Evolutionary conservation across 1,284 basidiomycete species (phyloP).

Genomic region (Microbotryomycetes sp.): DNA sequence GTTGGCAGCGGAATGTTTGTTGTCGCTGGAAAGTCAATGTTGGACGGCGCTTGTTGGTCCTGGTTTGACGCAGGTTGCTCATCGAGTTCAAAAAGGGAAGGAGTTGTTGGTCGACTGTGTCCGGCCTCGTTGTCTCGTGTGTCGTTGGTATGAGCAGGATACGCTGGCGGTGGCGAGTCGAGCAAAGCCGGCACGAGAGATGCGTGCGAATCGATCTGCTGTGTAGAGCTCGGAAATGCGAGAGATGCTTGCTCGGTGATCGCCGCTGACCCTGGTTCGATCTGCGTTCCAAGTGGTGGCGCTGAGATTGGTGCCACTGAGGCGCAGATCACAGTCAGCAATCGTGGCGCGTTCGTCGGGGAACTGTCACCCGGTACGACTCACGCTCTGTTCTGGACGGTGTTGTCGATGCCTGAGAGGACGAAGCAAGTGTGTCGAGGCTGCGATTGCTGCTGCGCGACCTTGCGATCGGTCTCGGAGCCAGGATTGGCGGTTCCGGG

Average conservation of each 20-base stretch:
- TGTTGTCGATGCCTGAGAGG: neutral
- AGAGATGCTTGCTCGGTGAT: no score
- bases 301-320: neutral
- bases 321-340: no score
- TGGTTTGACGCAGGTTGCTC: neutral
- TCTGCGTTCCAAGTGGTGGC: neutral
- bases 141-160: neutral
- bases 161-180: neutral
- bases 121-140: neutral
- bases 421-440: neutral
- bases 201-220: neutral
- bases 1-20: conserved; percentile 1
- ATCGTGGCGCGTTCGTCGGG: no score
- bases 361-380: neutral
- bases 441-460: neutral
- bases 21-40: neutral
- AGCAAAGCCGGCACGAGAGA: neutral
- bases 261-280: neutral
- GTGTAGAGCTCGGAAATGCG: no score
- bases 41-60: neutral
- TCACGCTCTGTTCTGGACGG: neutral
- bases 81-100: neutral
- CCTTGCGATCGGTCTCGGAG: neutral
- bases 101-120: neutral
- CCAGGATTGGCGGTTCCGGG: neutral